These are phyloP conservation scores for Entomortierella parvispora DNA, from an alignment of 192 early-diverging fungal species.

Conservation along the genomic window DNA sequence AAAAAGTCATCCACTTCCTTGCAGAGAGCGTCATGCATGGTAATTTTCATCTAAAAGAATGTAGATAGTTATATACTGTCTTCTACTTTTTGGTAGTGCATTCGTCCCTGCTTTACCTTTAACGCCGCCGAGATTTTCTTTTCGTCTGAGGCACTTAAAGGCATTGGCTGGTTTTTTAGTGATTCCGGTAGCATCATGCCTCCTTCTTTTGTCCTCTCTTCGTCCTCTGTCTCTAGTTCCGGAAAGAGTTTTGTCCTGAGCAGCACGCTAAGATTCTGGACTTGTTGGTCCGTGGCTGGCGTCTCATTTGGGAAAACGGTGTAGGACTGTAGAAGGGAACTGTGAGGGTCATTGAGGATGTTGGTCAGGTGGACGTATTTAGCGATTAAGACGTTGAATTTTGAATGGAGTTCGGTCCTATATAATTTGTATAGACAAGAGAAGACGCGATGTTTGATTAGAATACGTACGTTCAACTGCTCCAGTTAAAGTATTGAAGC, in stretches of 20 bases:
- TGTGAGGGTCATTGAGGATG: constrained; percentile 38
- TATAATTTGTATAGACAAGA: no score
- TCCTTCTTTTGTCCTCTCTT: constrained; percentile 40
- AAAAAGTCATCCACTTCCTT: constrained; percentile 31
- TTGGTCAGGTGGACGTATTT: constrained; percentile 46
- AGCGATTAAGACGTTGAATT: constrained; percentile 49
- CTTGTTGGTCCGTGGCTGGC: constrained; percentile 34
- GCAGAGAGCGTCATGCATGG: constrained; percentile 42
- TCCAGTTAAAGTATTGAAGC: no score
- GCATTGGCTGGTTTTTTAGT: no score
- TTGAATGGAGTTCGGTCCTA: constrained; percentile 52
- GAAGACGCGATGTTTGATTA: no score
- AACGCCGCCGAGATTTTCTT: constrained; percentile 19
- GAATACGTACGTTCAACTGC: no score
- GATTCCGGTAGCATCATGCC: no score
- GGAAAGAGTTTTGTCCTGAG: constrained; percentile 46
- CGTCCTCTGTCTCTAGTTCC: constrained; percentile 35
- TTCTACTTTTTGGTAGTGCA: background rate
- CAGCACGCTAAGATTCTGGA: constrained; percentile 36
- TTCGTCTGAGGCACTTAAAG: constrained; percentile 10
- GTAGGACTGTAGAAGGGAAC: constrained; percentile 18
- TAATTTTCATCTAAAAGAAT: constrained; percentile 25
- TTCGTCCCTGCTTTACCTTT: constrained; percentile 12
- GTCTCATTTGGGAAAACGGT: constrained; percentile 45
- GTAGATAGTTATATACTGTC: no score